Evolutionary conservation across 768 basidiomycete genomes (phyloP).

Genomic region (Pilatotrama ljubarskyi): DNA sequence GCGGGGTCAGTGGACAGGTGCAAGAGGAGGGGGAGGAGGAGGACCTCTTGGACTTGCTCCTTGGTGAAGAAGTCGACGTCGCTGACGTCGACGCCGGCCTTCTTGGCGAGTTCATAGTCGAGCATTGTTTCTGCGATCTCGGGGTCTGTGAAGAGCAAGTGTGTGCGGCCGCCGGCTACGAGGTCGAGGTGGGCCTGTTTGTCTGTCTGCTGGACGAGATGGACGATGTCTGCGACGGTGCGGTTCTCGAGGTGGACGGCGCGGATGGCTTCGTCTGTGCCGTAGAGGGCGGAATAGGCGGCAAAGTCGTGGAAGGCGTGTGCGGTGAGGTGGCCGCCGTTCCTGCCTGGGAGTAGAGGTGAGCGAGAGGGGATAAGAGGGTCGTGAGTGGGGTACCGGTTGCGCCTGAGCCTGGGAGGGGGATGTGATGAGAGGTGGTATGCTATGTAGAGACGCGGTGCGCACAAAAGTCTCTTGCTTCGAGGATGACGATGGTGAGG

Average conservation of each 20-base stretch:
- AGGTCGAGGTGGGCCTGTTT: slow-evolving; percentile 59
- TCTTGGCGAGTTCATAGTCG: slow-evolving; percentile 55
- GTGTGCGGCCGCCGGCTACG: slow-evolving; percentile 54
- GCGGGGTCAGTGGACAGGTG: background rate
- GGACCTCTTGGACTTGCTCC: slow-evolving; percentile 50
- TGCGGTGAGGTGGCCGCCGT: slow-evolving; percentile 75
- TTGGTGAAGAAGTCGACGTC: slow-evolving; percentile 47
- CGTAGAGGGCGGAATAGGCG: slow-evolving; percentile 39
- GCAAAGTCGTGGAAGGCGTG: slow-evolving; percentile 48
- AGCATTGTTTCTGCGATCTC: slow-evolving; percentile 40
- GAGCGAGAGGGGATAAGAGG: background rate
- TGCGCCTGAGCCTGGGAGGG: slow-evolving; percentile 62
- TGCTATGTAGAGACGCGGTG: background rate
- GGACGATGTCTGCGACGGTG: slow-evolving; percentile 48
- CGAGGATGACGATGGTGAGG: slow-evolving; percentile 63
- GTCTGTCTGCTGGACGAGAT: slow-evolving; percentile 46
- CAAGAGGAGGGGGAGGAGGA: slow-evolving; percentile 1
- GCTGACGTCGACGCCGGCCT: slow-evolving; percentile 50
- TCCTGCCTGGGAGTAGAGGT: slow-evolving; percentile 67
- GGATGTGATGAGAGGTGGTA: background rate
- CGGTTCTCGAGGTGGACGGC: slow-evolving; percentile 58
- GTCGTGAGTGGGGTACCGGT: slow-evolving; percentile 49
- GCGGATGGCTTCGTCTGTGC: slow-evolving; percentile 54
- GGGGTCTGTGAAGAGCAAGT: slow-evolving; percentile 47
- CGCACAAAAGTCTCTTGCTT: slow-evolving; percentile 87